Conservation (phyloP, 164 flowering plant species). For the Chloranthus sessilifolius region DNA sequence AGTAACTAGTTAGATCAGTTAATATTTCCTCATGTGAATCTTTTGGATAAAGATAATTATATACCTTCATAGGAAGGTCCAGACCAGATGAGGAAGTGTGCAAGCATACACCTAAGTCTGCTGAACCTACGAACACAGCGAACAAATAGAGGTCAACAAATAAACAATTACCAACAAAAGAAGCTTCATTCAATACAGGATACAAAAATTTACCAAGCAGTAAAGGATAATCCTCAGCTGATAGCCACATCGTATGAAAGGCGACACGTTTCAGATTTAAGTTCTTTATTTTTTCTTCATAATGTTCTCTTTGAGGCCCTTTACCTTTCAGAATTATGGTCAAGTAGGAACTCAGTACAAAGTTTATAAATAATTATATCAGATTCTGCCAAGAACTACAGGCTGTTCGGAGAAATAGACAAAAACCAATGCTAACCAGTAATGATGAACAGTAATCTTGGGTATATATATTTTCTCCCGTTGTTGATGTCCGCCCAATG, state of each 20-base stretch:
- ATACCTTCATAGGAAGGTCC: slow-evolving; percentile 96
- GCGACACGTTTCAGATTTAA: slow-evolving; percentile 87
- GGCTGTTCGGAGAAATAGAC: neutral
- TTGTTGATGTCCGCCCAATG: slow-evolving; percentile 45
- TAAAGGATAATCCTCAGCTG: slow-evolving; percentile 90
- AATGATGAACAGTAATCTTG: slow-evolving; percentile 79
- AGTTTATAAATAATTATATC: neutral
- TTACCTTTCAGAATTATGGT: slow-evolving; percentile 47
- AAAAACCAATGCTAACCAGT: slow-evolving; percentile 51
- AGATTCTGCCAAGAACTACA: slow-evolving; percentile 1
- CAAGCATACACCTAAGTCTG: slow-evolving; percentile 87
- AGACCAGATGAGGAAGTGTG: slow-evolving; percentile 97
- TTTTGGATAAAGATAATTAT: neutral
- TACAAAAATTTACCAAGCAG: slow-evolving; percentile 58
- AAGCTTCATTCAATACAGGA: neutral
- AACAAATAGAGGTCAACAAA: neutral
- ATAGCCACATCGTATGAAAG: slow-evolving; percentile 95
- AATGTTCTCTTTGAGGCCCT: slow-evolving; percentile 85
- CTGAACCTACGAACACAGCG: slow-evolving; percentile 61
- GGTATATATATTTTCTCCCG: slow-evolving; percentile 55
- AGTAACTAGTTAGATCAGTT: neutral
- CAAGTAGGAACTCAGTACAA: neutral
- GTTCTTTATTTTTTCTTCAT: slow-evolving; percentile 66
- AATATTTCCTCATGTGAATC: neutral
- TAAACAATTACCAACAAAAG: neutral